Evolutionary conservation across 345 rosid genomes (phyloP).

Genomic region (Gossypium australe): DNA sequence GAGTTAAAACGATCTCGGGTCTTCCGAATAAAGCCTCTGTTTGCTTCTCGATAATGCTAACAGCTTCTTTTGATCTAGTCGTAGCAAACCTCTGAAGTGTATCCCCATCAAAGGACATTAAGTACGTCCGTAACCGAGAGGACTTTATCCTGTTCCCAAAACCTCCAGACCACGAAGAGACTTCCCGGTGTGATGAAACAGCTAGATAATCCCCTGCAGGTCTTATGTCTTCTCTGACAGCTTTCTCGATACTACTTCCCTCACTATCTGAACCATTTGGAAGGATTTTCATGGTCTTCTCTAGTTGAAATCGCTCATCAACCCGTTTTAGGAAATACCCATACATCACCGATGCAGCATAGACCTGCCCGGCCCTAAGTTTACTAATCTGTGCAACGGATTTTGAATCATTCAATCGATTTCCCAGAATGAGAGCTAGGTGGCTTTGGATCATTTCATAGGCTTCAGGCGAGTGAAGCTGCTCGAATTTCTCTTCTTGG

Average conservation of each 20-base stretch:
- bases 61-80: constrained; percentile 88
- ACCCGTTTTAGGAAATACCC: constrained; percentile 94
- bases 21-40: constrained; percentile 93
- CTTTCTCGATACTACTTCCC: constrained; percentile 26
- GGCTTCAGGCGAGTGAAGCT: constrained; percentile 83
- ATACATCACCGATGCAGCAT: constrained; percentile 97
- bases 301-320: constrained; percentile 94
- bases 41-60: constrained; percentile 87
- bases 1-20: constrained; percentile 70
- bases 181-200: constrained; percentile 57
- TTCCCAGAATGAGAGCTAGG: constrained; percentile 72
- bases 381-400: constrained; percentile 77
- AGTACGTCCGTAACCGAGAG: constrained; percentile 67
- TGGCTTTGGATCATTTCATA: constrained; percentile 97
- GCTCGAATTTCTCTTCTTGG: constrained; percentile 60
- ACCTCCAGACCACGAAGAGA: constrained; percentile 48
- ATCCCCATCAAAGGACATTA: constrained; percentile 91
- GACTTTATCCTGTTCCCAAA: constrained; percentile 53
- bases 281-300: constrained; percentile 86
- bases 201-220: constrained; percentile 26
- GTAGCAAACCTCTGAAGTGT: constrained; percentile 91
- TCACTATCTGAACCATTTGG: constrained; percentile 38
- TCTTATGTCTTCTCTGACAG: constrained; percentile 28
- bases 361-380: constrained; percentile 93
- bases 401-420: constrained; percentile 46